Evolutionary conservation across 2,329 filamentous ascomycete species (phyloP).

Genomic region (Pseudofabraea citricarpa): DNA sequence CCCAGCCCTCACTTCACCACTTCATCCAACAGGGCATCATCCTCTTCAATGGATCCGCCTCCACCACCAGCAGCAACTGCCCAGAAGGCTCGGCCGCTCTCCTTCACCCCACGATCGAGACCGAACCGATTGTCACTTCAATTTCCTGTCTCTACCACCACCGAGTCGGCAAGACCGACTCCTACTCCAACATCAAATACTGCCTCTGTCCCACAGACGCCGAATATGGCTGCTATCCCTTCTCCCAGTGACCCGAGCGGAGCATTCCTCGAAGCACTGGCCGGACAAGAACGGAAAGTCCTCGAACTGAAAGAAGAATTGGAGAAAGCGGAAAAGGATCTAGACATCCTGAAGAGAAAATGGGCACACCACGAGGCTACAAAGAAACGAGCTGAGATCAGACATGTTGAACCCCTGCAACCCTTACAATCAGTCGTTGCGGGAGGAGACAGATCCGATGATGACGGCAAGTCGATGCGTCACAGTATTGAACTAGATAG

Average conservation of each 20-base stretch:
- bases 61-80: constrained; percentile 20
- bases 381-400: constrained; percentile 67
- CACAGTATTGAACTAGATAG: constrained; percentile 62
- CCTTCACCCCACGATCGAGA: constrained; percentile 18
- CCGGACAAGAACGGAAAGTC: constrained; percentile 85
- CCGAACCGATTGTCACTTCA: constrained; percentile 27
- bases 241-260: constrained; percentile 23
- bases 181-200: constrained; percentile 21
- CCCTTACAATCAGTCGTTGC: constrained; percentile 34
- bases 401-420: constrained; percentile 54
- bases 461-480: constrained; percentile 18
- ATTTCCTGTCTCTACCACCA: constrained; percentile 25
- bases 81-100: constrained; percentile 20
- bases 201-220: constrained; percentile 21
- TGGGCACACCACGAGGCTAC: constrained; percentile 75
- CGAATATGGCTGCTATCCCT: constrained; percentile 14
- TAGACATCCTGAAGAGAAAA: constrained; percentile 74
- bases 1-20: constrained; percentile 21
- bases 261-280: constrained; percentile 78
- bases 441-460: constrained; percentile 13
- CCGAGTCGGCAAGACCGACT: constrained; percentile 21
- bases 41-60: constrained; percentile 3
- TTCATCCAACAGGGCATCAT: constrained; percentile 16
- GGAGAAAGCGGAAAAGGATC: constrained; percentile 71
- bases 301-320: constrained; percentile 89